phyloP scores from a whole-genome alignment of 768 basidiomycete species.

The Guyanaporus albipodus region DNA sequence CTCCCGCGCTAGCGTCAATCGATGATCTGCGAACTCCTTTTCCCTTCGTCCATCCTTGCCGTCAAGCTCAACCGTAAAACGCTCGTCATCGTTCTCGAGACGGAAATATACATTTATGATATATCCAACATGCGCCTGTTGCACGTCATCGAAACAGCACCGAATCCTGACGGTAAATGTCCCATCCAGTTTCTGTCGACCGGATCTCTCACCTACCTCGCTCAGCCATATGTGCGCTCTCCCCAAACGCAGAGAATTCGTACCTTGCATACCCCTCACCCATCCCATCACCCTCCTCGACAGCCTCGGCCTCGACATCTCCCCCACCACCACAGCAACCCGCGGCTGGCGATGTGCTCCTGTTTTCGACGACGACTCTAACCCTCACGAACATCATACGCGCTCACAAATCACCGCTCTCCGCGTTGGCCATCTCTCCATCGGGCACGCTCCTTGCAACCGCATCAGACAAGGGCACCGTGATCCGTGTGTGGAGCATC shows the following conservation, averaged over 20 bases:
- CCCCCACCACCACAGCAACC: constrained; percentile 41
- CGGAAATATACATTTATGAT: constrained; percentile 98
- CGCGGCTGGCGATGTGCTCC: constrained; percentile 77
- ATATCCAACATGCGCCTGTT: constrained; percentile 97
- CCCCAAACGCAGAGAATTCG: constrained; percentile 88
- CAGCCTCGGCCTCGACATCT: constrained; percentile 42
- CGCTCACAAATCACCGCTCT: constrained; percentile 93
- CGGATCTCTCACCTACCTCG: constrained; percentile 2
- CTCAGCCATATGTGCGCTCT: constrained; percentile 85
- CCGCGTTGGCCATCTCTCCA: constrained; percentile 80
- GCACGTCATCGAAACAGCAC: constrained; percentile 95
- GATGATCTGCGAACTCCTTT: constrained; percentile 97
- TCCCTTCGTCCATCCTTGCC: constrained; percentile 94
- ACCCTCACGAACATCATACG: constrained; percentile 94
- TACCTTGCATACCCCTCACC: constrained; percentile 97
- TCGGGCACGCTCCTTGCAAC: constrained; percentile 90
- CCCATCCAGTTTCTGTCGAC: neutral
- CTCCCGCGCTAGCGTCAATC: constrained; percentile 71
- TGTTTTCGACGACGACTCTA: constrained; percentile 91
- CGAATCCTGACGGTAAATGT: constrained; percentile 84
- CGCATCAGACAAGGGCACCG: constrained; percentile 92
- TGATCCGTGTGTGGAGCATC: constrained; percentile 91
- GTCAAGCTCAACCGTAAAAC: constrained; percentile 98
- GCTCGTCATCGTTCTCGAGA: constrained; percentile 91
- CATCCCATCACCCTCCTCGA: constrained; percentile 74